Evolutionary conservation across 2,329 filamentous ascomycete species (phyloP), one percentile per base, ranked within the genome.

Genomic region (Fusarium sambucinum): DNA sequence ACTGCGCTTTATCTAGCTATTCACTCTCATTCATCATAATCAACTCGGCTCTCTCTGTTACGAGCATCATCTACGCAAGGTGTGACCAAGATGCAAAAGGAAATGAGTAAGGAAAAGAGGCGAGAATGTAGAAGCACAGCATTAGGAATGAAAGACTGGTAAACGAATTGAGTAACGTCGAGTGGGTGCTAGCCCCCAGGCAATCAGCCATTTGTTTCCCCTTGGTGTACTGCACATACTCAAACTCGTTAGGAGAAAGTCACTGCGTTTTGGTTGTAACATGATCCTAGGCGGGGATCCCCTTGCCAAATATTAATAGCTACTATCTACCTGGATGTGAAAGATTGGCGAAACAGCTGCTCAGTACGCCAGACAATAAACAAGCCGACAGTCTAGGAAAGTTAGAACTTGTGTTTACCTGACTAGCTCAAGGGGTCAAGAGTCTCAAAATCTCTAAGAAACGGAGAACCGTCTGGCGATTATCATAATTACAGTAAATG

Each of bases 81-180:
- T 63, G 32, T 41, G 54, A 69, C 51, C 41, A 54, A 69, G 32
- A 68, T 59, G 52, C 56, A 51, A 35, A 54, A 48, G 32, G 32
- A 51, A 53, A 53, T 41, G 48, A 56, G 50, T 27, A 25, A 44
- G 21, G 47, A 30, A 41, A 46, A 52, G 54, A 69, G 44, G 59
- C 63, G 62, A 68, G 58, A 64, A 57, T 53, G 50, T 45, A 25
- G 57, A 68, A 58, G 55, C 68, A 73, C 66, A 54, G 23, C 59
- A 57, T 55, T 59, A 68, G 42, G 51, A 55, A 58, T 27, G 29
- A 53, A 69, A 52, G 56, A 60, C 51, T 64, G 40, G n/a, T 51
- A 62, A 32, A 59, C 54, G 46, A 46, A 58, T 61, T 45, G 63
- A 52, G 66, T 67, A 70, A 66, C 63, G 47, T 52, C 33, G 48